Evolutionary conservation across 176 grass and related monocot genomes (phyloP), one percentile per base, ranked within the genome.

Genomic region (Luzula sylvatica): DNA sequence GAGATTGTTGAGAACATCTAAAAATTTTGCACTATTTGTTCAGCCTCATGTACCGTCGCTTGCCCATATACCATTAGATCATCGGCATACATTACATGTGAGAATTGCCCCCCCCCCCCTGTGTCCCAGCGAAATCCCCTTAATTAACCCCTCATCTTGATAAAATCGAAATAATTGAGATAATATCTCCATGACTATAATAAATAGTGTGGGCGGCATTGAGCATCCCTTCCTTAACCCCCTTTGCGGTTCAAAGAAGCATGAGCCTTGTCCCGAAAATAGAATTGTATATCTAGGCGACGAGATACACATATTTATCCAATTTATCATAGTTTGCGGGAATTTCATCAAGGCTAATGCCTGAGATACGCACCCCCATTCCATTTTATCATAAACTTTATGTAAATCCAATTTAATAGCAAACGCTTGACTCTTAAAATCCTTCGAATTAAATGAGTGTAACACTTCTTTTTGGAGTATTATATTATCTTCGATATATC

Each of bases 81-180:
- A 11, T 51, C 47, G 0, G 14, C 47, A 13, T 21, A 51, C 4
- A 51, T 3, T 0, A 4, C 17, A 23, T 20, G 17, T 1, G 16
- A 8, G 5, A 11, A 11, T n/a, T n/a, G n/a, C n/a, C 0, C 8
- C 8, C 29, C 15, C 15, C 9, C 15, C 18, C 0, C 17, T 1
- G 11, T 11, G 3, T 8, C 47, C 17, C n/a, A n/a, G n/a, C 3
- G 0, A 3, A 0, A 51, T 23, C 0, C 1, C 0, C 1, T 17
- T 22, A n/a, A n/a, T n/a, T n/a, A n/a, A n/a, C n/a, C n/a, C n/a
- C 5, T 3, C 0, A 23, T 21, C 2, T 0, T 18, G 0, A 0
- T 23, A 22, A 51, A 20, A 51, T 0, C 21, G 15, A 5, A 51
- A 1, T 2, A 21, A 2, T 3, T 9, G 17, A 8, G 47, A 51